These are phyloP conservation scores for Neurospora terricola DNA, from an alignment of 495 filamentous ascomycete genomes.

Conservation along the genomic window DNA sequence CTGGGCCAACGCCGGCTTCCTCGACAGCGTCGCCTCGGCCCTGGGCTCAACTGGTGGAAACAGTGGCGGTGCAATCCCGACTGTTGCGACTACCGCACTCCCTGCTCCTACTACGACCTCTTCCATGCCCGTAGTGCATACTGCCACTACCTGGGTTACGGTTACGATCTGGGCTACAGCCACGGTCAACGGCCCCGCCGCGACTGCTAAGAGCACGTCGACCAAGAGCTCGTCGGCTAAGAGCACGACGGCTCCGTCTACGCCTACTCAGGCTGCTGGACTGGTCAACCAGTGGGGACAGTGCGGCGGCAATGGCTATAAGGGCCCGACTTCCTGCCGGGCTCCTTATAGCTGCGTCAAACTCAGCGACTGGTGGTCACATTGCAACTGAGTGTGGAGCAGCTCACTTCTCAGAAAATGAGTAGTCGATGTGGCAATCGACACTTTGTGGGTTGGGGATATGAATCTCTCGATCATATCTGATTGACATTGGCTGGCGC, in stretches of 20 bases:
- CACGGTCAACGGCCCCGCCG: background rate
- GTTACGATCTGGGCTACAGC: background rate
- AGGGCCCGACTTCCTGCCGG: conserved; percentile 27
- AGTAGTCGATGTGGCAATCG: background rate
- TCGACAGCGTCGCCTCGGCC: conserved; percentile 29
- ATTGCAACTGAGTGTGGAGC: conserved; percentile 17
- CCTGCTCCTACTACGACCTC: conserved; percentile 8
- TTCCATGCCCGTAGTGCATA: conserved; percentile 2
- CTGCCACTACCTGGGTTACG: conserved; percentile 2
- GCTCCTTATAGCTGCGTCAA: conserved; percentile 24
- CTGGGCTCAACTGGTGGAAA: conserved; percentile 9
- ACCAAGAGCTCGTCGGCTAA: background rate
- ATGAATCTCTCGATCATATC: background rate
- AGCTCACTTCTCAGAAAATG: background rate
- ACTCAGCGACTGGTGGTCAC: conserved; percentile 21
- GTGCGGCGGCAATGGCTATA: conserved; percentile 31
- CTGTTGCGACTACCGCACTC: background rate
- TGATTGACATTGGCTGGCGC: background rate
- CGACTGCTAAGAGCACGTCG: background rate
- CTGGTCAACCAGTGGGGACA: conserved; percentile 30
- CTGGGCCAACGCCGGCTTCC: conserved; percentile 47
- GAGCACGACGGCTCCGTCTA: background rate
- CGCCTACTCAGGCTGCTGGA: background rate
- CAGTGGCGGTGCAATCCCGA: background rate
- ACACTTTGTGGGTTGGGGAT: background rate